Conservation (phyloP, 2,329 filamentous ascomycete genomes). For the Arthrobotrys sphaeroides region DNA sequence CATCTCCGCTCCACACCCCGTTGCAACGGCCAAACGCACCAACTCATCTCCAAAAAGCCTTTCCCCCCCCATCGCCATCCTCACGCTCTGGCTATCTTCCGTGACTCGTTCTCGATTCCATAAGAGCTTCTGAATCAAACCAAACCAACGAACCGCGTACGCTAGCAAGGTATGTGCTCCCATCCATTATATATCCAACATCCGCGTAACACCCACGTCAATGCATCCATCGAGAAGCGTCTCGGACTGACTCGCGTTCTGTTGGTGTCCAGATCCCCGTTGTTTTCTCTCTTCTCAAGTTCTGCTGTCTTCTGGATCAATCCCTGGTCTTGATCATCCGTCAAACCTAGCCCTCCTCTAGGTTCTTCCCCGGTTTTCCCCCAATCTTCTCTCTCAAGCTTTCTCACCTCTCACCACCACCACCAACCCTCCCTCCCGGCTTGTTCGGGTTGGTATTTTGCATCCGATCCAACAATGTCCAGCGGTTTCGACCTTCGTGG, state of each 20-base stretch:
- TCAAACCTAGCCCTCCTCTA: neutral
- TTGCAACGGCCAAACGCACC: neutral
- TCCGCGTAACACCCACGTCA: neutral
- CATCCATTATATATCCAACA: neutral
- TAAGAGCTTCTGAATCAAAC: too few species aligned
- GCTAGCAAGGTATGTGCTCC: neutral
- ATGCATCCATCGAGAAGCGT: neutral
- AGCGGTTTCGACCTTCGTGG: neutral
- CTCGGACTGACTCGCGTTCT: neutral
- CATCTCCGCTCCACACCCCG: neutral
- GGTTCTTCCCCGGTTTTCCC: neutral
- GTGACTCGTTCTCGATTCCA: too few species aligned
- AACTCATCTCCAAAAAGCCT: too few species aligned
- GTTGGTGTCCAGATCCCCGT: slow-evolving; percentile 6
- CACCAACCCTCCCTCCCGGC: neutral
- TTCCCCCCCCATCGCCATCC: neutral
- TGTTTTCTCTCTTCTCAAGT: neutral
- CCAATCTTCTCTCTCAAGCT: neutral
- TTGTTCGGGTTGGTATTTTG: slow-evolving; percentile 7
- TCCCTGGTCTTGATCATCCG: neutral
- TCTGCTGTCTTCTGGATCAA: neutral
- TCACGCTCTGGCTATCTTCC: too few species aligned
- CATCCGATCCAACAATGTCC: slow-evolving; percentile 29
- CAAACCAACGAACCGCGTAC: neutral
- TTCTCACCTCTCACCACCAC: neutral